phyloP scores from a whole-genome alignment of 164 flowering plant species.

The Stephania yunnanensis region DNA sequence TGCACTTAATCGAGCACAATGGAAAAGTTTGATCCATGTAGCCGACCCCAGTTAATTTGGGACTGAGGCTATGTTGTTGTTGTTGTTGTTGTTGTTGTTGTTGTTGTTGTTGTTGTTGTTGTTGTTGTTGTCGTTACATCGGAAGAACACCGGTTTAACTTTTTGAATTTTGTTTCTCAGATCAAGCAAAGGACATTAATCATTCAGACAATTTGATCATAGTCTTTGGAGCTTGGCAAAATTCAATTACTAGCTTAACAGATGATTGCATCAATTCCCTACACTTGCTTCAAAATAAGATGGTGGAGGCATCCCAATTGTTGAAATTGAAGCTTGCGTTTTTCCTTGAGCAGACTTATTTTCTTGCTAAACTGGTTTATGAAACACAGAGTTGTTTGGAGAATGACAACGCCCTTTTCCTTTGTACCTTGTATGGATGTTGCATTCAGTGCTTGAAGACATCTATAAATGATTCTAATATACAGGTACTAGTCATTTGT shows the following conservation, averaged over 20 bases:
- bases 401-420: conserved; percentile 15
- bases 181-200: conserved; percentile 24
- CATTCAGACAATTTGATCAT: conserved; percentile 24
- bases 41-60: too few species aligned
- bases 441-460: conserved; percentile 35
- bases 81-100: too few species aligned
- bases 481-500: conserved; percentile 45
- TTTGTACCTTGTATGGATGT: conserved; percentile 26
- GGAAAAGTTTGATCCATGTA: too few species aligned
- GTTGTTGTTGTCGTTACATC: too few species aligned
- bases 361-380: conserved; percentile 47
- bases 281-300: conserved; percentile 41
- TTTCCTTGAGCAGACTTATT: conserved; percentile 50
- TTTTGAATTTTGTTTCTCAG: conserved; percentile 34
- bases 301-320: conserved; percentile 30
- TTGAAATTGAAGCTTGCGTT: conserved; percentile 59
- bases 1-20: too few species aligned
- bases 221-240: conserved; percentile 46
- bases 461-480: conserved; percentile 41
- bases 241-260: conserved; percentile 30
- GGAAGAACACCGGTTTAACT: not conserved
- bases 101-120: too few species aligned
- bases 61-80: too few species aligned
- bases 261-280: conserved; percentile 47
- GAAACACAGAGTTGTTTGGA: conserved; percentile 27